Conservation (phyloP, 2,329 filamentous ascomycete genomes). For the Fusarium luffae region DNA sequence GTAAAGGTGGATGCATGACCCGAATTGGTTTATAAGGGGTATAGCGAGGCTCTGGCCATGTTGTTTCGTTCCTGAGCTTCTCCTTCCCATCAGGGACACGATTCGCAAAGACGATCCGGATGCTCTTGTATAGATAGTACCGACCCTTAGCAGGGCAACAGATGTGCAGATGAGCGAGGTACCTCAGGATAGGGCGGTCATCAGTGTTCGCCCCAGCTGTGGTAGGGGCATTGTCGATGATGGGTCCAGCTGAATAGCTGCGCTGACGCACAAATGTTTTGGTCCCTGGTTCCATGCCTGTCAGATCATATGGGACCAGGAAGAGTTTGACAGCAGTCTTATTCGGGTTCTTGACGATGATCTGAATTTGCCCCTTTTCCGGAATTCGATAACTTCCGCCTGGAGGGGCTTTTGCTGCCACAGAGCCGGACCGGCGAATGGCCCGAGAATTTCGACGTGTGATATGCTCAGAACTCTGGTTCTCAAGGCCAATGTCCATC, state of each 20-base stretch:
- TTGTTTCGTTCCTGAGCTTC: conserved; percentile 88
- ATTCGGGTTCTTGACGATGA: conserved; percentile 97
- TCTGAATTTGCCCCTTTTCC: conserved; percentile 92
- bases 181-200: conserved; percentile 80
- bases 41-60: conserved; percentile 87
- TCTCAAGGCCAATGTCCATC: conserved; percentile 35
- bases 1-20: conserved; percentile 59
- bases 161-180: conserved; percentile 92
- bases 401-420: conserved; percentile 69
- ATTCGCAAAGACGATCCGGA: conserved; percentile 96
- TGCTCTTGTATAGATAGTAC: conserved; percentile 90
- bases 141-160: conserved; percentile 86
- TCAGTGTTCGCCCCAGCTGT: conserved; percentile 42
- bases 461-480: conserved; percentile 26
- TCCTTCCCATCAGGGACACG: conserved; percentile 96
- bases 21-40: conserved; percentile 80
- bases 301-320: conserved; percentile 89
- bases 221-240: conserved; percentile 73
- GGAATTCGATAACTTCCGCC: conserved; percentile 95
- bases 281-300: conserved; percentile 91
- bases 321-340: conserved; percentile 98
- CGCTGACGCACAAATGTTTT: conserved; percentile 97
- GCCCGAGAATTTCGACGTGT: conserved; percentile 50
- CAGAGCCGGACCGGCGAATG: conserved; percentile 67
- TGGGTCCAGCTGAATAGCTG: conserved; percentile 88